These are phyloP conservation scores for Chrysosphaeria jannelii DNA, from an alignment of 2,329 filamentous ascomycete genomes.

Conservation along the genomic window DNA sequence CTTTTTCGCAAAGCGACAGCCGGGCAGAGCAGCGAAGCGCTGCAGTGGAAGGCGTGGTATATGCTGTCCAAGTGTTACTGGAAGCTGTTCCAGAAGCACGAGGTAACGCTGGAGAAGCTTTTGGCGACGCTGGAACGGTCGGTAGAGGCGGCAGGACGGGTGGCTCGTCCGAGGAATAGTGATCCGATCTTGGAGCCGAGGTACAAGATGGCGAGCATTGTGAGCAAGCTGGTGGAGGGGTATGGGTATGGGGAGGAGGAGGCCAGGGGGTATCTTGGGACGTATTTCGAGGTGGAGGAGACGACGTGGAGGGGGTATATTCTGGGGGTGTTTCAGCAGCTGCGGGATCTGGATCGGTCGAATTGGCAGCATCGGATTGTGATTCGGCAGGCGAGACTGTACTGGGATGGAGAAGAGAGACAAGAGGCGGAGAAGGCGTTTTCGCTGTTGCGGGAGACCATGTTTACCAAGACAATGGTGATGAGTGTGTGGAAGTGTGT, in stretches of 20 bases:
- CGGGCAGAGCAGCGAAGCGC: conserved; percentile 18
- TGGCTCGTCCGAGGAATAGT: conserved; percentile 24
- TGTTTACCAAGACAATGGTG: conserved; percentile 83
- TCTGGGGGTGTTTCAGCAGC: conserved; percentile 17
- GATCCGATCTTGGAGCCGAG: conserved; percentile 76
- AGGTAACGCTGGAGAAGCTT: conserved; percentile 13
- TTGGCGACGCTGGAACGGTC: conserved; percentile 20
- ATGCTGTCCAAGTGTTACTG: conserved; percentile 31
- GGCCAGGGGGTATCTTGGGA: too few relatives aligned
- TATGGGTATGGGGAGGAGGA: conserved; percentile 18
- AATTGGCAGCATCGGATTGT: conserved; percentile 92
- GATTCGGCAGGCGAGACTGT: conserved; percentile 26
- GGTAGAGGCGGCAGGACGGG: conserved; percentile 17
- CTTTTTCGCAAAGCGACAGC: conserved; percentile 25
- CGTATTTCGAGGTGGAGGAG: too few relatives aligned
- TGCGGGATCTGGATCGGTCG: conserved; percentile 52
- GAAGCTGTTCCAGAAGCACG: conserved; percentile 27
- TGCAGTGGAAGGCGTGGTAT: conserved; percentile 27
- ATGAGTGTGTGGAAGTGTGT: conserved; percentile 92
- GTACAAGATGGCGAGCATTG: conserved; percentile 60
- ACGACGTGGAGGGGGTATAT: conserved; percentile 28
- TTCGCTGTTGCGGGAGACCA: conserved; percentile 36
- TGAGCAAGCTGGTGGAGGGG: conserved; percentile 53
- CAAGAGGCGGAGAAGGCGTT: conserved; percentile 29
- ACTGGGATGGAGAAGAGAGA: conserved; percentile 1